A percentile compares a stretch with the other conserved stretches of the same genome.
Conservation (phyloP, 768 basidiomycete species). For the Mycena vulgaris region DNA sequence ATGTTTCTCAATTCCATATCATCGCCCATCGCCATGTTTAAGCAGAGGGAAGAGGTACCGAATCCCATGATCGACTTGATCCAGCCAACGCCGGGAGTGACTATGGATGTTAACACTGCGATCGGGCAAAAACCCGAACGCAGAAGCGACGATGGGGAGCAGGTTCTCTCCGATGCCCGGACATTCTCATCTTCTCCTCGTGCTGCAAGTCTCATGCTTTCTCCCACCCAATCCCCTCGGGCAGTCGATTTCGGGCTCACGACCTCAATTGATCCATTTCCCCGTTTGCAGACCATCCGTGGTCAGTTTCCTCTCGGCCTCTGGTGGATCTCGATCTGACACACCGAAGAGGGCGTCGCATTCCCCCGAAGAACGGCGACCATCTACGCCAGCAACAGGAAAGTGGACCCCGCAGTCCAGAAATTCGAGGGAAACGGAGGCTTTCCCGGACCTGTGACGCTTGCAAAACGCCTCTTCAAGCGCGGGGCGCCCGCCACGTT, state of each 20-base stretch:
- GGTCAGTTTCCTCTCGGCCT: constrained; percentile 18
- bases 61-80: constrained; percentile 32
- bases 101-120: constrained; percentile 18
- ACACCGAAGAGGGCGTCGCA: constrained; percentile 42
- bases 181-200: constrained; percentile 55
- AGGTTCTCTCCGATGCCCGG: constrained; percentile 44
- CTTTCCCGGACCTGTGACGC: constrained; percentile 61
- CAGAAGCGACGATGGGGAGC: constrained; percentile 27
- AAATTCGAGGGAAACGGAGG: constrained; percentile 63
- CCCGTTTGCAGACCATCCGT: constrained; percentile 32
- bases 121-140: constrained; percentile 8
- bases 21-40: constrained; percentile 44
- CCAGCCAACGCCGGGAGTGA: constrained; percentile 43
- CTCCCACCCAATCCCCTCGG: constrained; percentile 35
- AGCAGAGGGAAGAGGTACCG: constrained; percentile 32
- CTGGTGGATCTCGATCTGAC: not conserved
- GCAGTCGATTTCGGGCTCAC: constrained; percentile 30
- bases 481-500: constrained; percentile 61
- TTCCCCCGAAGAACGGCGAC: constrained; percentile 52
- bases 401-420: constrained; percentile 35
- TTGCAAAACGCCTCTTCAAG: constrained; percentile 56
- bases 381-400: constrained; percentile 40
- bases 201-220: constrained; percentile 43
- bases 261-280: constrained; percentile 29
- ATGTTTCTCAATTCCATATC: constrained; percentile 53